Evolutionary conservation across 306 rosid species (phyloP), one percentile per base, ranked within the genome.

Genomic region (Argentina anserina): DNA sequence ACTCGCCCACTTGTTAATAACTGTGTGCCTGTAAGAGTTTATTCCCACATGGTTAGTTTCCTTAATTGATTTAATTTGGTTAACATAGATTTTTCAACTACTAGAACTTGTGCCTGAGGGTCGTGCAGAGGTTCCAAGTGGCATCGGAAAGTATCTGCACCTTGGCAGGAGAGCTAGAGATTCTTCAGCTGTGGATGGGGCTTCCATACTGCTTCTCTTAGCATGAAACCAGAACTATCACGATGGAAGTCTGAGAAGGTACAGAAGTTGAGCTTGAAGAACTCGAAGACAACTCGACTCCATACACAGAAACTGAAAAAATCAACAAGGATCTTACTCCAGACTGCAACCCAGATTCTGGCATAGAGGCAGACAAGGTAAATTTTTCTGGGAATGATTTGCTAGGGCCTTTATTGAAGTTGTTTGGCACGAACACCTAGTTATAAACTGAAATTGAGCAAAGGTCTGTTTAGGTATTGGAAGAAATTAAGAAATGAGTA

Each of bases 401-500:
- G 93, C 93, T 91, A 87, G 80, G 97, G 97, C 87, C 90, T 92
- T 87, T 95, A 85, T 90, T 88, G 86, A 88, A 93, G 96, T 84
- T 90, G 88, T 90, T n/a, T 92, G 84, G 96, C 93, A 83, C 92
- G 76, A 84, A 79, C 91, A 73, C 75, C 91, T 91, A 90, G 82
- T 91, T 95, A 91, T 95, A 91, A 90, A 83, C 87, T 95, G 84
- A 95, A 95, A 87, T 95, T 91, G 96, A 90, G 99, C 99, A 84
- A 95, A 92, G 89, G 88, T 95, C 83, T 88, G 82, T 95, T 79
- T 95, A 92, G 99, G 99, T 91, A 83, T 76, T 88, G 89, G 97
- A 95, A 81, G 99, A 95, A 81, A 92, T n/a, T n/a, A n/a, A n/a
- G 83, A 87, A 92, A 90, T 82, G 96, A 86, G 79, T 76, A n/a